phyloP scores from a whole-genome alignment of 116 monocot species.

The Posidonia oceanica region DNA sequence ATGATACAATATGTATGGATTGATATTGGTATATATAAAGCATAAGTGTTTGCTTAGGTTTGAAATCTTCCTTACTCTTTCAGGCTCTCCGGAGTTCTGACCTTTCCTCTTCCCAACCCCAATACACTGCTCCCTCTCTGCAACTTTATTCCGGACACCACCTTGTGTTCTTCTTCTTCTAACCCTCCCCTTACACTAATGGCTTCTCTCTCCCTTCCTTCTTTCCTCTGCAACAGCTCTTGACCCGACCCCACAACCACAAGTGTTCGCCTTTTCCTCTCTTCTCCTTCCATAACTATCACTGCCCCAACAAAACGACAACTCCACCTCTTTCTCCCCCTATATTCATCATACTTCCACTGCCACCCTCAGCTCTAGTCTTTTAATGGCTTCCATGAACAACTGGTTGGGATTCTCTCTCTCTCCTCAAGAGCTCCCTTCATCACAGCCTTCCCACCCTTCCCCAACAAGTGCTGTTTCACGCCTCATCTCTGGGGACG shows the following conservation, averaged over 20 bases:
- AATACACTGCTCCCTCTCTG: too few relatives aligned
- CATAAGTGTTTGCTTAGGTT: conserved; percentile 5
- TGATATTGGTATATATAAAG: conserved; percentile 7
- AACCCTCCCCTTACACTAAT: not conserved
- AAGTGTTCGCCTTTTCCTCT: too few relatives aligned
- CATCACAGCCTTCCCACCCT: conserved; percentile 9
- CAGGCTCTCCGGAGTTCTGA: not conserved
- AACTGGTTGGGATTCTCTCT: conserved; percentile 91
- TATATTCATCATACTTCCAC: conserved; percentile 8
- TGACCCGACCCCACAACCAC: not conserved
- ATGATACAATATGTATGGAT: not conserved
- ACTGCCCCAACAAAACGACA: conserved; percentile 11
- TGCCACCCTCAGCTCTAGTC: conserved; percentile 6
- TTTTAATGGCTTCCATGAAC: conserved; percentile 65
- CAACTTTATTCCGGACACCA: conserved; percentile 18
- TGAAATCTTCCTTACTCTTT: conserved; percentile 6
- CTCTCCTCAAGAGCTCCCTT: conserved; percentile 51
- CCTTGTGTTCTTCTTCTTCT: conserved; percentile 8
- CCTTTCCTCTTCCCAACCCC: conserved; percentile 9
- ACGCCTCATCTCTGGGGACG: conserved; percentile 22
- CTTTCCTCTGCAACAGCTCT: conserved; percentile 4
- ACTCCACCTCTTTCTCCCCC: conserved; percentile 12
- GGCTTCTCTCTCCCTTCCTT: not conserved
- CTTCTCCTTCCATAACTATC: not conserved
- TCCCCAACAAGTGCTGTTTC: conserved; percentile 10